phyloP scores from a whole-genome alignment of 1,284 basidiomycete genomes.

The Pascua guehoae region DNA sequence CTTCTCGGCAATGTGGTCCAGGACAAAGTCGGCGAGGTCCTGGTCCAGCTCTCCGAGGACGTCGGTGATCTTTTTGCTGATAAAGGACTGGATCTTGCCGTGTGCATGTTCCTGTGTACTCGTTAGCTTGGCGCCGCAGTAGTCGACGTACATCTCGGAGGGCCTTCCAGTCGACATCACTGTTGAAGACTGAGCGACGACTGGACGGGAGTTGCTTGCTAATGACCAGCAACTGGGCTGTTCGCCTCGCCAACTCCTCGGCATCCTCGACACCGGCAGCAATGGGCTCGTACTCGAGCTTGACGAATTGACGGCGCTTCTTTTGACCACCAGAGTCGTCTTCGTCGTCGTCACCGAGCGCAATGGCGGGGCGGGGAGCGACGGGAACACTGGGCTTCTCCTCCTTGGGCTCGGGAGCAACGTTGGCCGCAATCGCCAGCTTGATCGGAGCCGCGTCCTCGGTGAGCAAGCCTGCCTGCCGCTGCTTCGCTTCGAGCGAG shows the following conservation, averaged over 20 bases:
- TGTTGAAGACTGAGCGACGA: slow-evolving; percentile 69
- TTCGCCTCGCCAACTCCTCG: slow-evolving; percentile 58
- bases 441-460: slow-evolving; percentile 84
- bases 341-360: slow-evolving; percentile 72
- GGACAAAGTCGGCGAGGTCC: slow-evolving; percentile 81
- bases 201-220: slow-evolving; percentile 64
- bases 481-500: slow-evolving; percentile 76
- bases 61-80: slow-evolving; percentile 72
- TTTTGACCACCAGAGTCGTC: slow-evolving; percentile 68
- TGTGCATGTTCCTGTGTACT: slow-evolving; percentile 43
- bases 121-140: too few species aligned
- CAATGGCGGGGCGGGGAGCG: slow-evolving; percentile 41
- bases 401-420: slow-evolving; percentile 16
- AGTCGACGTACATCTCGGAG: slow-evolving; percentile 65
- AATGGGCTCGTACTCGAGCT: slow-evolving; percentile 66
- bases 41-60: slow-evolving; percentile 71
- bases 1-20: slow-evolving; percentile 81
- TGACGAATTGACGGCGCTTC: slow-evolving; percentile 73
- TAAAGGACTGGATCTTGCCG: slow-evolving; percentile 72
- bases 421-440: slow-evolving; percentile 59
- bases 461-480: slow-evolving; percentile 78
- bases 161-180: slow-evolving; percentile 79
- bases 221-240: slow-evolving; percentile 72
- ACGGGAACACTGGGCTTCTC: slow-evolving; percentile 47
- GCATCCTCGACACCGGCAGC: slow-evolving; percentile 14